These are phyloP conservation scores for Ophiosphaerella herpotricha DNA, from an alignment of 2,329 filamentous ascomycete species.

Conservation along the genomic window DNA sequence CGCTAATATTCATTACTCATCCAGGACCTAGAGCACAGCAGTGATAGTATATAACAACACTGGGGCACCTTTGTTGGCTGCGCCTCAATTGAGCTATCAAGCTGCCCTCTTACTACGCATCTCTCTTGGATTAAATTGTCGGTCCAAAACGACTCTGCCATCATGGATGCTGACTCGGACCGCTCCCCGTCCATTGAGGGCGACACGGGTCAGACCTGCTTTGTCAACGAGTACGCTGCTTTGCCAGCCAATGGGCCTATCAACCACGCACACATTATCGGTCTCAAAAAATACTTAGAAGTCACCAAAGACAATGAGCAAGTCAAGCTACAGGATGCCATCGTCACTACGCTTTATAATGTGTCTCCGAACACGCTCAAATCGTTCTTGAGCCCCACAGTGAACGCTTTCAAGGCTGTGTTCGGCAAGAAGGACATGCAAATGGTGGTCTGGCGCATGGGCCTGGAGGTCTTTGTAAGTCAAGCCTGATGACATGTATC, in stretches of 20 bases:
- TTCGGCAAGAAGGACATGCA: conserved; percentile 17
- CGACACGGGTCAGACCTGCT: conserved; percentile 1
- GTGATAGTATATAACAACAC: no score
- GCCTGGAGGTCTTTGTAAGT: conserved; percentile 22
- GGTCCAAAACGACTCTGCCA: background rate
- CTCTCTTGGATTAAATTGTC: background rate
- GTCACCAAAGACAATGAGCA: background rate
- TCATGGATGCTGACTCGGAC: conserved; percentile 4
- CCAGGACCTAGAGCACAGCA: no score
- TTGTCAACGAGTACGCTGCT: conserved; percentile 5
- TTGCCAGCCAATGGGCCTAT: conserved; percentile 3
- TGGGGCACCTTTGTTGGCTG: no score
- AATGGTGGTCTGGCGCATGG: conserved; percentile 26
- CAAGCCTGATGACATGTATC: background rate
- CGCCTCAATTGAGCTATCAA: background rate
- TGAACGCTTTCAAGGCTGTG: conserved; percentile 17
- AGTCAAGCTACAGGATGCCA: conserved; percentile 18
- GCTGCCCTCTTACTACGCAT: no score
- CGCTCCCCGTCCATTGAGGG: background rate
- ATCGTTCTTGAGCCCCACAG: conserved; percentile 13
- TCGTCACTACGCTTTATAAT: conserved; percentile 19
- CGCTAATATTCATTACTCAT: no score
- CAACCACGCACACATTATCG: conserved; percentile 10
- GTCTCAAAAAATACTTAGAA: conserved; percentile 5
- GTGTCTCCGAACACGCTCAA: conserved; percentile 5